Base-by-base conservation (phyloP, 805 yeast genomes). In the Kuraishia borneana region DNA sequence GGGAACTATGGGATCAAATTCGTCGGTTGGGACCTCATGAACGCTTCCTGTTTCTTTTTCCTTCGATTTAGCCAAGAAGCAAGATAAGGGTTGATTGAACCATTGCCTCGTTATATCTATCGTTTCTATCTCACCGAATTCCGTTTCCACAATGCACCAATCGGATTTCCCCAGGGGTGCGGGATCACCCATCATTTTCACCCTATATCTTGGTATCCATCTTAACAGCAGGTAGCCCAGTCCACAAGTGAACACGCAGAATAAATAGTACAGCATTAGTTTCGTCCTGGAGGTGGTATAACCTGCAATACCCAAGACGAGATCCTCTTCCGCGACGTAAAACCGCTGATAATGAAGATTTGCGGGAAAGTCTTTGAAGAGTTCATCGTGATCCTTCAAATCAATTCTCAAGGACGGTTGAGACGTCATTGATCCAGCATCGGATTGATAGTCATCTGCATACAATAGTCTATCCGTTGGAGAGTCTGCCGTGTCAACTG, bases 231-330 rank as follows among this genome's bases (percentile, higher is more conserved):
- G 57, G 45, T 77, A 89, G 2, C 76, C 75, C 2, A 85, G 31
- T 0, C 99, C 99, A 3, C 72, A 52, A 0, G 96, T 73, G 2
- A 58, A 21, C 1, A 71, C 34, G 39, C 85, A 78, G 2, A 81
- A 38, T 0, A 69, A 10, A 39, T 71, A 68, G 50, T 78, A 87
- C 1, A 68, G 12, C 1, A 59, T 26, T 4, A 56, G 46, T 40
- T 76, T 71, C 42, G 65, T 35, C 32, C 48, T 48, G 9, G 77
- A 70, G 12, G 76, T 71, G 35, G 56, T 56, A 54, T 83, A 92
- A 4, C 97, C 97, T 0, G 96, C 98, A 41, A 92, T 82, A 40
- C 95, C 96, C 39, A 92, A 72, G 9, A 89, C 89, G 48, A 92
- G 62, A 60, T 92, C 99, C 52, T 92, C 98, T 53, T 92, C 97